phyloP scores from a whole-genome alignment of 306 rosid genomes.

The Castanea mollissima region DNA sequence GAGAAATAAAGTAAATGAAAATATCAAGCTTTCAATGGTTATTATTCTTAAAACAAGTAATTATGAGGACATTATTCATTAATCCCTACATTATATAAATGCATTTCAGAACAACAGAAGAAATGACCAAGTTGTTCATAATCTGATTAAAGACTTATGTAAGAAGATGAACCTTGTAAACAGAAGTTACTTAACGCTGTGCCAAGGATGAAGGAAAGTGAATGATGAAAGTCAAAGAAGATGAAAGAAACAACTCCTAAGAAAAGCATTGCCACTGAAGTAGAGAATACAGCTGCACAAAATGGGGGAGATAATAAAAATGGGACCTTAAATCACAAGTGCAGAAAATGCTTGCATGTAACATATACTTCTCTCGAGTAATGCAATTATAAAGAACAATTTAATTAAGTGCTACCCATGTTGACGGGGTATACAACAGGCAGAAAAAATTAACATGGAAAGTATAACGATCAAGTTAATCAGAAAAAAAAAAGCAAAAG shows the following conservation, averaged over 20 bases:
- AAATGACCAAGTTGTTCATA: not conserved
- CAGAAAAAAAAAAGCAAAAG: no score
- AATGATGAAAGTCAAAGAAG: slow-evolving; percentile 86
- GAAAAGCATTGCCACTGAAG: slow-evolving; percentile 96
- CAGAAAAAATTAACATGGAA: no score
- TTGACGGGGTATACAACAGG: no score
- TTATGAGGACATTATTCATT: not conserved
- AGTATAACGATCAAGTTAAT: no score
- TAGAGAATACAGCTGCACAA: slow-evolving; percentile 84
- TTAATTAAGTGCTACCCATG: not conserved
- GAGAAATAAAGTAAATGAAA: not conserved
- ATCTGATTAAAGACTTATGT: not conserved
- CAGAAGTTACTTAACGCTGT: slow-evolving; percentile 67
- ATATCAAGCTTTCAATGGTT: not conserved
- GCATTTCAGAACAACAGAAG: not conserved
- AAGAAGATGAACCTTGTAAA: slow-evolving; percentile 5
- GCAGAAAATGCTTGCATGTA: not conserved
- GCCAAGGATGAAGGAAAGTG: slow-evolving; percentile 94
- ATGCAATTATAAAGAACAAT: not conserved
- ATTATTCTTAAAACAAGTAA: not conserved
- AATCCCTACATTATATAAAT: not conserved
- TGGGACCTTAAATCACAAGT: slow-evolving; percentile 13
- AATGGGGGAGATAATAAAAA: slow-evolving; percentile 24
- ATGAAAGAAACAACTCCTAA: slow-evolving; percentile 91
- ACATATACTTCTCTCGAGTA: not conserved